phyloP scores from a whole-genome alignment of 2,329 filamentous ascomycete species.

The Teratosphaeria gauchensis region DNA sequence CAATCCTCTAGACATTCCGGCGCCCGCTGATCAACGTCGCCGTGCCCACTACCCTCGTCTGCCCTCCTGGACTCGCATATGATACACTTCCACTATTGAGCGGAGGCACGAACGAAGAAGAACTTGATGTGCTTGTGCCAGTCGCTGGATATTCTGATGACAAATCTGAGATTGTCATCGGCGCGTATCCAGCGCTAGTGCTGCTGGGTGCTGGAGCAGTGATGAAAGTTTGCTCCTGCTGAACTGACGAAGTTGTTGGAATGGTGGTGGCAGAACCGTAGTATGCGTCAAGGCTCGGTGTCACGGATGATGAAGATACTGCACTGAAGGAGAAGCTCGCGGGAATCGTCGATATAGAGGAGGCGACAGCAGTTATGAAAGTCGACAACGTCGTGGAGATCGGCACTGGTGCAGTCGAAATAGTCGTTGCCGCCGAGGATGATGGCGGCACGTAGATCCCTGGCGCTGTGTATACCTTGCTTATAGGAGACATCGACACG shows the following conservation, averaged over 20 bases:
- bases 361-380: slow-evolving; percentile 8
- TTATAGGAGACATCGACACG: background rate
- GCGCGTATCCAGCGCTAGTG: background rate
- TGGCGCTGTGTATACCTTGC: background rate
- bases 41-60: background rate
- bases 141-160: background rate
- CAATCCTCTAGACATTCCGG: background rate
- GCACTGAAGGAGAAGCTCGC: background rate
- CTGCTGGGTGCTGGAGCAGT: background rate
- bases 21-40: background rate
- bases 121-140: background rate
- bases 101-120: slow-evolving; percentile 2
- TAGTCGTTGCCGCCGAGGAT: slow-evolving; percentile 6
- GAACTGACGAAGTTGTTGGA: background rate
- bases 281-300: background rate
- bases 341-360: background rate
- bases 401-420: slow-evolving; percentile 11
- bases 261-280: background rate
- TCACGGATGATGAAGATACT: background rate
- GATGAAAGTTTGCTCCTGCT: background rate
- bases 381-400: slow-evolving; percentile 9
- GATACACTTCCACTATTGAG: background rate
- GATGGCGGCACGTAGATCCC: background rate
- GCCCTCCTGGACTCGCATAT: slow-evolving; percentile 1
- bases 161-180: background rate